A percentile compares a stretch with the other conserved stretches of the same genome.
phyloP scores from a whole-genome alignment of 1,284 basidiomycete species.

The Cutaneotrichosporon cavernicola region DNA sequence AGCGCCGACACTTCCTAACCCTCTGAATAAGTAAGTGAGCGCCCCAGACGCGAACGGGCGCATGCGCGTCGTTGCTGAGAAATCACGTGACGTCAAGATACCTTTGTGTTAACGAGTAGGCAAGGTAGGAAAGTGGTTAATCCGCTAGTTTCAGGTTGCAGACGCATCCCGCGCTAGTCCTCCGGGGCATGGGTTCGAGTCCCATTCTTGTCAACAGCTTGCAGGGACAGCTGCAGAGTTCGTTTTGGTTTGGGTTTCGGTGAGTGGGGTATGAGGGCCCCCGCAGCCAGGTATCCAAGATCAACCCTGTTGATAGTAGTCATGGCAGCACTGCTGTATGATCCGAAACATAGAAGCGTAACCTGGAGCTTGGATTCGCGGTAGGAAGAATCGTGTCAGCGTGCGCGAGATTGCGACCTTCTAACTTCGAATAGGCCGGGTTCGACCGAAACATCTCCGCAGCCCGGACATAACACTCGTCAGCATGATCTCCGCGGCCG shows the following conservation, averaged over 20 bases:
- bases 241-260: neutral
- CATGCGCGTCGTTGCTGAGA: neutral
- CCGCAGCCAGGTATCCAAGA: too few species aligned
- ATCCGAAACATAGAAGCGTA: too few species aligned
- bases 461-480: neutral
- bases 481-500: neutral
- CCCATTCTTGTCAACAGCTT: neutral
- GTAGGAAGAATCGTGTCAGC: too few species aligned
- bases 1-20: too few species aligned
- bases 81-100: neutral
- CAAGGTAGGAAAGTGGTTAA: neutral
- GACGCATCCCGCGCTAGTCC: neutral
- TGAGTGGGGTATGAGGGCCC: too few species aligned
- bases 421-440: neutral
- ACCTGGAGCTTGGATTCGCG: too few species aligned
- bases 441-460: neutral
- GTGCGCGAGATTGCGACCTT: too few species aligned
- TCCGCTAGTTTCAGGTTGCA: neutral
- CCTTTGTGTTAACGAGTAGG: neutral
- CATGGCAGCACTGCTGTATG: too few species aligned
- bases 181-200: neutral
- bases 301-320: too few species aligned
- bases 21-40: neutral
- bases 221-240: neutral
- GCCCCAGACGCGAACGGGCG: neutral